phyloP scores from a whole-genome alignment of 208 protist species.

The Trypanosoma grayi region DNA sequence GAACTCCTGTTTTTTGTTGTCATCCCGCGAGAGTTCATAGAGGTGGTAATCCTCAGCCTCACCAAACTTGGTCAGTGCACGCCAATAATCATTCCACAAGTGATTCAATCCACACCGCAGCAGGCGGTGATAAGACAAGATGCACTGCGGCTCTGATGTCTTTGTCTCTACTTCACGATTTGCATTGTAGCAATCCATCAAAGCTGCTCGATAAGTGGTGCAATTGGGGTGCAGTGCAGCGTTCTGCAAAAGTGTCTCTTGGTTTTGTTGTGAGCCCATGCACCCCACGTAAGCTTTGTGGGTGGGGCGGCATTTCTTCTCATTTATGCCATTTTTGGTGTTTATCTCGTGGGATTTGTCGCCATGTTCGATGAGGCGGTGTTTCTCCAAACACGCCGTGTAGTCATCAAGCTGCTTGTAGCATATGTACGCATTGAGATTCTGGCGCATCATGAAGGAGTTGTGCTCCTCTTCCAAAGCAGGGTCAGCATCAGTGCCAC shows the following conservation, averaged over 20 bases:
- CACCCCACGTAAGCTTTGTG: conserved; percentile 64
- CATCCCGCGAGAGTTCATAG: conserved; percentile 74
- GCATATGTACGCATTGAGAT: conserved; percentile 82
- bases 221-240: conserved; percentile 58
- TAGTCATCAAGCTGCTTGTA: conserved; percentile 75
- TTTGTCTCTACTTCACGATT: conserved; percentile 47
- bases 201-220: conserved; percentile 19
- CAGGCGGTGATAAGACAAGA: conserved; percentile 42
- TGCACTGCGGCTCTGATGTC: conserved; percentile 62
- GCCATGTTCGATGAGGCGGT: conserved; percentile 44
- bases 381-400: conserved; percentile 61
- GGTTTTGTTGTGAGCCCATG: conserved; percentile 59
- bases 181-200: conserved; percentile 60
- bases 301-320: conserved; percentile 52
- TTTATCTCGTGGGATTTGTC: conserved; percentile 61
- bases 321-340: conserved; percentile 63
- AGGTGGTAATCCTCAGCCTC: conserved; percentile 74
- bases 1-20: conserved; percentile 77
- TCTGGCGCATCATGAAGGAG: conserved; percentile 71
- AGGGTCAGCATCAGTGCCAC: conserved; percentile 50
- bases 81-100: conserved; percentile 83
- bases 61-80: conserved; percentile 63
- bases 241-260: conserved; percentile 60
- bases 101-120: conserved; percentile 85
- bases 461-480: conserved; percentile 70